These are phyloP conservation scores for Yamadazyma paraphyllophila DNA, from an alignment of 805 yeast genomes.

Conservation along the genomic window DNA sequence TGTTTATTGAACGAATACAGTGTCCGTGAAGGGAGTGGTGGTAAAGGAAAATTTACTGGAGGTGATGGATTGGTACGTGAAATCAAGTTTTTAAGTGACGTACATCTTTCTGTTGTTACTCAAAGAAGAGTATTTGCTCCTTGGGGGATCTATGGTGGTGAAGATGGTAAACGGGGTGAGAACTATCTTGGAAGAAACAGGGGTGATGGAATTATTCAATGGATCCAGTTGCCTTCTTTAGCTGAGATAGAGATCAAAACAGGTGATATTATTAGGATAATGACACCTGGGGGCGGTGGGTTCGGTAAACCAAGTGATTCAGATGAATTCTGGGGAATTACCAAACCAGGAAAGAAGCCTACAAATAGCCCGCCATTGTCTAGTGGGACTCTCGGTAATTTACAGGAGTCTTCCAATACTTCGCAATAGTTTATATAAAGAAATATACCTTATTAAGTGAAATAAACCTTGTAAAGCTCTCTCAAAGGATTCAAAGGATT, in stretches of 20 bases:
- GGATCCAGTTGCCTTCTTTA: slow-evolving; percentile 49
- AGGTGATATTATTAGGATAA: slow-evolving; percentile 67
- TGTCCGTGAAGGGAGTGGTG: slow-evolving; percentile 17
- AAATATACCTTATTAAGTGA: background rate
- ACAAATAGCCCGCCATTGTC: slow-evolving; percentile 3
- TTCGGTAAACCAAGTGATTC: slow-evolving; percentile 45
- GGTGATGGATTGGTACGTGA: slow-evolving; percentile 22
- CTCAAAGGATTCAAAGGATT: too few species aligned
- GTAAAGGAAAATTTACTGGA: slow-evolving; percentile 19
- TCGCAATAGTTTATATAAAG: slow-evolving; percentile 17
- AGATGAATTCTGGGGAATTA: slow-evolving; percentile 16
- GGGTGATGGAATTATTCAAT: slow-evolving; percentile 18
- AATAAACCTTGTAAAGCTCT: too few species aligned
- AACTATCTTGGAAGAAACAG: slow-evolving; percentile 29
- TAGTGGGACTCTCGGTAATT: slow-evolving; percentile 21
- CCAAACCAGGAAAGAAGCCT: background rate
- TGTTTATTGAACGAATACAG: slow-evolving; percentile 15
- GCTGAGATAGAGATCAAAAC: slow-evolving; percentile 57
- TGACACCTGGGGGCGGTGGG: slow-evolving; percentile 88
- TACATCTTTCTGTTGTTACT: slow-evolving; percentile 18
- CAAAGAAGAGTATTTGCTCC: slow-evolving; percentile 20
- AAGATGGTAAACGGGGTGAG: slow-evolving; percentile 36
- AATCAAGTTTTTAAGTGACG: slow-evolving; percentile 16
- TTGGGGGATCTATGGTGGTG: slow-evolving; percentile 31
- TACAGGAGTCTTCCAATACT: slow-evolving; percentile 20